Evolutionary conservation across 1,139 yeast genomes (phyloP).

Genomic region (Torulaspora pretoriensis): DNA sequence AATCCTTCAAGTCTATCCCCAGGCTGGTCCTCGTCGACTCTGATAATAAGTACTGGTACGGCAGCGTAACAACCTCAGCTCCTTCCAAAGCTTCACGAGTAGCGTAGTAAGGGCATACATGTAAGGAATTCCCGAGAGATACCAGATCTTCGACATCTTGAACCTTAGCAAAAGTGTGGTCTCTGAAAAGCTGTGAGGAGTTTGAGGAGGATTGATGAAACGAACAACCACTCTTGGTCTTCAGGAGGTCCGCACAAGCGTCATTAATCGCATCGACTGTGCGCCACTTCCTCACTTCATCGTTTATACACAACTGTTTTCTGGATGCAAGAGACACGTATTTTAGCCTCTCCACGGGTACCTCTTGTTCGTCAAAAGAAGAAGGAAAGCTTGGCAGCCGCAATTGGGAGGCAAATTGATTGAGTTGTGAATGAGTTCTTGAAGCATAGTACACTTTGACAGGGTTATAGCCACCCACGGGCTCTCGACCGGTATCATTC

Average conservation of each 20-base stretch:
- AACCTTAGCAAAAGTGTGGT: constrained; percentile 54
- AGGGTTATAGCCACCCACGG: constrained; percentile 38
- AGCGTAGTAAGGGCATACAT: constrained; percentile 81
- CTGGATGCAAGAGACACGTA: constrained; percentile 75
- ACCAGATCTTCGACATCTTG: constrained; percentile 83
- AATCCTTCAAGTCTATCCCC: constrained; percentile 54
- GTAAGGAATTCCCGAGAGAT: constrained; percentile 51
- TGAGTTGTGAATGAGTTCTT: constrained; percentile 85
- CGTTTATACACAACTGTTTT: constrained; percentile 78
- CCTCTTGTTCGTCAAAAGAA: constrained; percentile 43
- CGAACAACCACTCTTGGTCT: constrained; percentile 48
- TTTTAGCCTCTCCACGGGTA: constrained; percentile 46
- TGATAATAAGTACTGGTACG: constrained; percentile 76
- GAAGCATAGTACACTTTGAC: constrained; percentile 65
- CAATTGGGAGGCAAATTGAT: constrained; percentile 76
- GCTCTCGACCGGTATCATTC: constrained; percentile 7
- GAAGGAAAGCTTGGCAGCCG: constrained; percentile 61
- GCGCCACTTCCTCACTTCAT: constrained; percentile 48
- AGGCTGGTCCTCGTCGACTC: constrained; percentile 58
- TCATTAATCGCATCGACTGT: constrained; percentile 67
- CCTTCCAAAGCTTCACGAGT: constrained; percentile 51
- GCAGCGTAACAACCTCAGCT: constrained; percentile 76
- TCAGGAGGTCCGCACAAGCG: constrained; percentile 72
- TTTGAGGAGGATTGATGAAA: constrained; percentile 39
- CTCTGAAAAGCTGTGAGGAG: constrained; percentile 47